phyloP scores from a whole-genome alignment of 1,284 basidiomycete genomes.

The Ceratobasidium sp. region DNA sequence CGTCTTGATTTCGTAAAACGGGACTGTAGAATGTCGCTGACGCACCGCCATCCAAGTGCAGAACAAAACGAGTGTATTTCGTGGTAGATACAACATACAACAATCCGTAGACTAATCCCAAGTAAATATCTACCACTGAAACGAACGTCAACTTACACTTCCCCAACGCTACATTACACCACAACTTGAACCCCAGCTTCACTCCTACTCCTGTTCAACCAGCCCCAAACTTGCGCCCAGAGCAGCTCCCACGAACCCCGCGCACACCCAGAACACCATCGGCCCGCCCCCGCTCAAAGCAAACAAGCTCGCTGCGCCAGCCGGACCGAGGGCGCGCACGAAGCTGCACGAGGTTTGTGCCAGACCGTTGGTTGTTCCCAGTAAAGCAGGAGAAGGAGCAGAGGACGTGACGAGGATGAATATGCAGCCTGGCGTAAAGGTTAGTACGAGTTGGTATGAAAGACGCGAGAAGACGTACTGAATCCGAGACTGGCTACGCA shows the following conservation, averaged over 20 bases:
- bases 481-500: conserved; percentile 31
- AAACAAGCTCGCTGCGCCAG: conserved; percentile 74
- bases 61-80: conserved; percentile 3
- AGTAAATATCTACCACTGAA: neutral
- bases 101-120: neutral
- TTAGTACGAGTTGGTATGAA: neutral
- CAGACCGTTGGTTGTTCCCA: conserved; percentile 84
- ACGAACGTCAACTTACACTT: neutral
- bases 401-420: conserved; percentile 58
- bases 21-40: too few relatives aligned
- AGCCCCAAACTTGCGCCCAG: conserved; percentile 17
- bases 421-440: conserved; percentile 53
- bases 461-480: conserved; percentile 13
- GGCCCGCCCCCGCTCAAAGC: conserved; percentile 71
- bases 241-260: conserved; percentile 1
- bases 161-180: too few relatives aligned
- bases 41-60: too few relatives aligned
- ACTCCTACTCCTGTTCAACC: too few relatives aligned
- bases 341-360: conserved; percentile 68
- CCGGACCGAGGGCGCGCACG: conserved; percentile 80
- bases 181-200: too few relatives aligned
- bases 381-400: conserved; percentile 58
- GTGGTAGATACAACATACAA: neutral
- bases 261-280: conserved; percentile 38
- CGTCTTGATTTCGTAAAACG: too few relatives aligned